A percentile compares a stretch with the other conserved stretches of the same genome.
Evolutionary conservation across 805 yeast species (phyloP).

Genomic region (Wickerhamomyces queroliae): DNA sequence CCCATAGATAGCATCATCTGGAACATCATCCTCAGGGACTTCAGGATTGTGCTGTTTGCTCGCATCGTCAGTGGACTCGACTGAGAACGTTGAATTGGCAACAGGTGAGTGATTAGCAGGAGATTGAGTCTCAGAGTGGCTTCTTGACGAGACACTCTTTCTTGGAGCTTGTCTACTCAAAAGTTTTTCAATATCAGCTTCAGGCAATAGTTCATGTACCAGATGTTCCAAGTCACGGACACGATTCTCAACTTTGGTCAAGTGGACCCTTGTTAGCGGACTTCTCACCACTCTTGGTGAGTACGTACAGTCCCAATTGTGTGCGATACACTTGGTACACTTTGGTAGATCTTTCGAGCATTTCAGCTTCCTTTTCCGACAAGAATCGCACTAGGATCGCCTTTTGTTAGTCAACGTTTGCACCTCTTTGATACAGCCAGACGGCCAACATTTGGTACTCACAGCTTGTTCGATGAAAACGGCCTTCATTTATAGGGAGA

Average conservation of each 20-base stretch:
- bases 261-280: constrained; percentile 75
- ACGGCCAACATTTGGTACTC: too few relatives aligned
- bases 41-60: constrained; percentile 21
- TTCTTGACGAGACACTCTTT: constrained; percentile 4
- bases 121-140: constrained; percentile 6
- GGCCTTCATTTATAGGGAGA: too few relatives aligned
- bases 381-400: constrained; percentile 58
- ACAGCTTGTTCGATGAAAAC: too few relatives aligned
- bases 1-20: constrained; percentile 42
- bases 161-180: constrained; percentile 16
- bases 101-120: constrained; percentile 1
- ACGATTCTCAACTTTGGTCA: constrained; percentile 67
- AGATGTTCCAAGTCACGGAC: constrained; percentile 41
- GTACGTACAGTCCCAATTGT: constrained; percentile 70
- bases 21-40: constrained; percentile 29
- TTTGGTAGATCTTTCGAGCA: constrained; percentile 77
- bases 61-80: constrained; percentile 4
- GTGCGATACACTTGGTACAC: constrained; percentile 69
- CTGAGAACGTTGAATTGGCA: constrained; percentile 3
- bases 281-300: constrained; percentile 75
- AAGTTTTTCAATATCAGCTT: constrained; percentile 37
- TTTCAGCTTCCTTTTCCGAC: constrained; percentile 72
- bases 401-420: neutral
- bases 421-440: neutral
- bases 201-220: constrained; percentile 37